A percentile compares a stretch with the other conserved stretches of the same genome.
Evolutionary conservation across 805 yeast genomes (phyloP).

Genomic region (Candida dajiaensis): DNA sequence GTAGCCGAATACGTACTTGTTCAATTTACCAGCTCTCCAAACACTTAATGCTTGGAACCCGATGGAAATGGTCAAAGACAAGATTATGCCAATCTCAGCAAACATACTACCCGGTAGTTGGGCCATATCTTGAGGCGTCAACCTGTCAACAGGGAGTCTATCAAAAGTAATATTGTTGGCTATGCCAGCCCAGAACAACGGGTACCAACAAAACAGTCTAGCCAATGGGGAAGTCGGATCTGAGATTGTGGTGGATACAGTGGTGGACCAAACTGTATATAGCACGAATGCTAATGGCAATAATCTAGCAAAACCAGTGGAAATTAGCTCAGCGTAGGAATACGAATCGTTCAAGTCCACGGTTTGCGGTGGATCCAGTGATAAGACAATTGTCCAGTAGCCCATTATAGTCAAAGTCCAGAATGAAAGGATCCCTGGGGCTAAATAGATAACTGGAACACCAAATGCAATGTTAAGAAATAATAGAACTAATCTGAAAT

Average conservation of each 20-base stretch:
- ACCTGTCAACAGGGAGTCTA: conserved; percentile 78
- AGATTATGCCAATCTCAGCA: conserved; percentile 50
- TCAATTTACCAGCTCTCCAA: conserved; percentile 73
- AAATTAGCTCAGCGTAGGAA: conserved; percentile 53
- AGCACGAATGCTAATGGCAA: conserved; percentile 70
- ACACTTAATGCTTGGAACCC: conserved; percentile 69
- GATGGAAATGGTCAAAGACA: conserved; percentile 46
- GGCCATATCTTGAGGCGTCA: conserved; percentile 64
- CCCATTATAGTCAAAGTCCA: conserved; percentile 63
- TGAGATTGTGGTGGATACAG: conserved; percentile 44
- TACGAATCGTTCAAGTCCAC: conserved; percentile 49
- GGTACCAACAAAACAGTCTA: conserved; percentile 53
- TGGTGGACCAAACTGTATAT: conserved; percentile 60
- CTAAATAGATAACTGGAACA: conserved; percentile 49
- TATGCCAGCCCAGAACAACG: conserved; percentile 78
- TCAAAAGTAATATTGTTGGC: conserved; percentile 87
- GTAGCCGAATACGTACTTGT: conserved; percentile 53
- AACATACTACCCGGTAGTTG: conserved; percentile 72
- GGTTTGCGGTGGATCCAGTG: conserved; percentile 72
- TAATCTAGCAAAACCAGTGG: conserved; percentile 67
- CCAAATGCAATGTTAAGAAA: conserved; percentile 58
- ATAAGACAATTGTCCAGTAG: conserved; percentile 75
- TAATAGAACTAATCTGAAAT: conserved; percentile 57
- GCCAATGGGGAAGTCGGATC: conserved; percentile 34
- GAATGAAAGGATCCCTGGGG: conserved; percentile 41